phyloP scores from a whole-genome alignment of 2,329 filamentous ascomycete species.

The Biscogniauxia mediterranea region DNA sequence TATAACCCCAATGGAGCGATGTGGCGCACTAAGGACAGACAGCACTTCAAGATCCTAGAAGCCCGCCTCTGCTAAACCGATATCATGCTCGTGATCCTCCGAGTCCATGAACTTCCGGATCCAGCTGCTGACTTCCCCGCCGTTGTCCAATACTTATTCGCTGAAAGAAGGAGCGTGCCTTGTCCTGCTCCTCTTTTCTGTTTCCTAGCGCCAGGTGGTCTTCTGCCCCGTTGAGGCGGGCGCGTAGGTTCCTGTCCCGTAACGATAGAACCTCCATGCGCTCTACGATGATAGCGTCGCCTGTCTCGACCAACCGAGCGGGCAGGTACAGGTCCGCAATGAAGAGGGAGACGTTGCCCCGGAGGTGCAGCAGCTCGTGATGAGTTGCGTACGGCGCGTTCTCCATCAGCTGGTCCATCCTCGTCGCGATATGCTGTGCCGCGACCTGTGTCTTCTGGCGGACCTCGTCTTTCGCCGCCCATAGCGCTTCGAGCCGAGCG shows the following conservation, averaged over 20 bases:
- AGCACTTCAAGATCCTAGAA: too few species aligned
- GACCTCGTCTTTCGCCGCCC: conserved; percentile 40
- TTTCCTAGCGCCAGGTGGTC: conserved; percentile 28
- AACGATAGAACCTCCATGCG: conserved; percentile 16
- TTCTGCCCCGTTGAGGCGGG: conserved; percentile 32
- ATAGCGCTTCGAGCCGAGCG: conserved; percentile 7
- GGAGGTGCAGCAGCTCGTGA: conserved; percentile 63
- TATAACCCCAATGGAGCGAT: too few species aligned
- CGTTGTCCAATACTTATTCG: conserved; percentile 36
- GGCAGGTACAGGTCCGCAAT: conserved; percentile 64
- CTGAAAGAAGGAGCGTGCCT: conserved; percentile 38
- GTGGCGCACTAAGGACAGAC: too few species aligned
- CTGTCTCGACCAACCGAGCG: conserved; percentile 24
- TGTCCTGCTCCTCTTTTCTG: conserved; percentile 35
- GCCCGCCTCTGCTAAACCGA: conserved; percentile 24
- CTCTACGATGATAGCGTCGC: conserved; percentile 1
- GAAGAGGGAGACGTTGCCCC: conserved; percentile 74
- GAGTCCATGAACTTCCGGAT: conserved; percentile 30
- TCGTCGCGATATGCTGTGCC: conserved; percentile 61
- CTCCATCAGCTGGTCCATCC: conserved; percentile 70
- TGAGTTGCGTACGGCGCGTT: conserved; percentile 70
- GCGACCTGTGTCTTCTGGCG: conserved; percentile 52
- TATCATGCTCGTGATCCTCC: conserved; percentile 32
- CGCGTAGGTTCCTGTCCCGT: too few species aligned
- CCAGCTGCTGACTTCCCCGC: conserved; percentile 33